phyloP scores from a whole-genome alignment of 1,284 basidiomycete species.

The Ustilago trichophora region DNA sequence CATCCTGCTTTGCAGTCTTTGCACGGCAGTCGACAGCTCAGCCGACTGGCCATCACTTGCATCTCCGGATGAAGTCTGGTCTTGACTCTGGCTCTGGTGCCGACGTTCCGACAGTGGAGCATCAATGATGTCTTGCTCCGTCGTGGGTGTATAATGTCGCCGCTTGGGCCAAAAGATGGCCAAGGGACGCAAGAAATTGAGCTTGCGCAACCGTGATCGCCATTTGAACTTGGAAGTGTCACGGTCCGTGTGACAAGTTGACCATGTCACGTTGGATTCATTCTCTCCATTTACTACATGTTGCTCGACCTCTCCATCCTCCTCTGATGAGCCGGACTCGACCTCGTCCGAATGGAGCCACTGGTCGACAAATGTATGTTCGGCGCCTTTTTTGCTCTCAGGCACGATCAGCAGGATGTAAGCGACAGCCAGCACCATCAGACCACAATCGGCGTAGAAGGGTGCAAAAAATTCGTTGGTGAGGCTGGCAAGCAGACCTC shows the following conservation, averaged over 20 bases:
- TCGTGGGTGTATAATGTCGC: conserved; percentile 28
- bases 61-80: background rate
- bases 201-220: conserved; percentile 33
- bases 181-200: conserved; percentile 56
- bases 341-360: conserved; percentile 40
- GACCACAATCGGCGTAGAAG: conserved; percentile 53
- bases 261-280: conserved; percentile 33
- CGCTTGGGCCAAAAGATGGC: conserved; percentile 48
- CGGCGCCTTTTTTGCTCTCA: conserved; percentile 48
- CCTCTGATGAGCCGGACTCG: conserved; percentile 20
- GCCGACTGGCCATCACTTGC: background rate
- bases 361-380: conserved; percentile 50
- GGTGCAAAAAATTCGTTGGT: conserved; percentile 58
- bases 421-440: conserved; percentile 45
- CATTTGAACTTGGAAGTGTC: conserved; percentile 39
- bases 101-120: conserved; percentile 18
- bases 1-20: conserved; percentile 26
- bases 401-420: conserved; percentile 56
- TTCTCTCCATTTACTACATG: conserved; percentile 4
- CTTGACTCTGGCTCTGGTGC: background rate
- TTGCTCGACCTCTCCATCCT: background rate
- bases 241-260: conserved; percentile 24
- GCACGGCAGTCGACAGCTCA: conserved; percentile 21
- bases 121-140: conserved; percentile 25
- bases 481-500: conserved; percentile 53